Conservation (phyloP, 2,329 filamentous ascomycete species). For the Teratosphaeria destructans region DNA sequence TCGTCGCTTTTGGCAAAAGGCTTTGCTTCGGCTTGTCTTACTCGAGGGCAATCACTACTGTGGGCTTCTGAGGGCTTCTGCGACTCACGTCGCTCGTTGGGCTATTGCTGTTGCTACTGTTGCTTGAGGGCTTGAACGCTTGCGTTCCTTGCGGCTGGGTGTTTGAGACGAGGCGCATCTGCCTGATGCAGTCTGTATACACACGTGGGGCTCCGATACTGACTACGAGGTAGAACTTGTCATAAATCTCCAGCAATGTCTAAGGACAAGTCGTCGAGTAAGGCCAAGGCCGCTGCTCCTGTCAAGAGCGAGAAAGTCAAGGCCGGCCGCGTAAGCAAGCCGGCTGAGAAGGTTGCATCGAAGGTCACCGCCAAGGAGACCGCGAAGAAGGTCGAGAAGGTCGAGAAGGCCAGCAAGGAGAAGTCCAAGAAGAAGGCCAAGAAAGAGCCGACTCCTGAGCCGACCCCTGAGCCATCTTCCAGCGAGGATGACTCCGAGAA, state of each 20-base stretch:
- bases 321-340: slow-evolving; percentile 57
- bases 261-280: slow-evolving; percentile 35
- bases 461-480: slow-evolving; percentile 35
- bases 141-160: slow-evolving; percentile 26
- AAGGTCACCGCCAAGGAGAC: slow-evolving; percentile 43
- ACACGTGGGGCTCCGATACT: slow-evolving; percentile 11
- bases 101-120: slow-evolving; percentile 23
- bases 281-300: slow-evolving; percentile 28
- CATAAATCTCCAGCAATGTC: slow-evolving; percentile 28
- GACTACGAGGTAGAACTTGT: slow-evolving; percentile 19
- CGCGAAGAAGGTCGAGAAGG: slow-evolving; percentile 32
- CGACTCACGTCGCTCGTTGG: slow-evolving; percentile 22
- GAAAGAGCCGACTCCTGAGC: slow-evolving; percentile 37
- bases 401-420: slow-evolving; percentile 29
- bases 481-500: slow-evolving; percentile 17
- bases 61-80: slow-evolving; percentile 27
- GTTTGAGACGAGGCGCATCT: slow-evolving; percentile 25
- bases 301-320: slow-evolving; percentile 43
- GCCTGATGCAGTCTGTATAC: slow-evolving; percentile 4
- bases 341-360: slow-evolving; percentile 50
- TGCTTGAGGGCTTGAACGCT: slow-evolving; percentile 32
- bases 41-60: slow-evolving; percentile 24
- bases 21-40: slow-evolving; percentile 15
- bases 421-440: slow-evolving; percentile 38
- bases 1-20: slow-evolving; percentile 30